Percentiles rank a stretch among this genome's conserved stretches.
These are phyloP conservation scores for Phytophthora uliginosa DNA, from an alignment of 352 stramenopile species.

Conservation along the genomic window DNA sequence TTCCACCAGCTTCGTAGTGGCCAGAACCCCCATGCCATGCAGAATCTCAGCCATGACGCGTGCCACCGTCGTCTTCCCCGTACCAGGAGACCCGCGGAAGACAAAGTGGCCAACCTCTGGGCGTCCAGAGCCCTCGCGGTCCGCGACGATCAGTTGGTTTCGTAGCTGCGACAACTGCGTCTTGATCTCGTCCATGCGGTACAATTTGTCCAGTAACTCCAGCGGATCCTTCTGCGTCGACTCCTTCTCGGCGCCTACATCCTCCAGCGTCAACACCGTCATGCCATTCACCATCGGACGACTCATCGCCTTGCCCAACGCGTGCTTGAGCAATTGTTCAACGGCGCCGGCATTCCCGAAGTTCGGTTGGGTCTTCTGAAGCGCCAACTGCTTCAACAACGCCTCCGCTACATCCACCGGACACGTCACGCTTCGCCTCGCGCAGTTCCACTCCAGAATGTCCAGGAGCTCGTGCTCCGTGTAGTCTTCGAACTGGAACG, in stretches of 20 bases:
- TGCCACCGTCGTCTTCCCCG: slow-evolving; percentile 93
- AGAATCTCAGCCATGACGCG: slow-evolving; percentile 95
- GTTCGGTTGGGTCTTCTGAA: slow-evolving; percentile 79
- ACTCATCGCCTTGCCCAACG: slow-evolving; percentile 68
- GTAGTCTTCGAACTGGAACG: slow-evolving; percentile 96
- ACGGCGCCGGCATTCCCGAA: slow-evolving; percentile 94
- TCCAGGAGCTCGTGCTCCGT: slow-evolving; percentile 85
- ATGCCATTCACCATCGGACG: slow-evolving; percentile 50
- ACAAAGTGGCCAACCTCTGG: slow-evolving; percentile 85
- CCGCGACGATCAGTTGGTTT: slow-evolving; percentile 71
- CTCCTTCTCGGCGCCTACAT: slow-evolving; percentile 50
- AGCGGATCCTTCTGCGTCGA: slow-evolving; percentile 53
- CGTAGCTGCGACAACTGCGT: slow-evolving; percentile 59
- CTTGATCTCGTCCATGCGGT: slow-evolving; percentile 74
- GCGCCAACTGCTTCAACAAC: slow-evolving; percentile 67
- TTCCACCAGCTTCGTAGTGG: slow-evolving; percentile 94
- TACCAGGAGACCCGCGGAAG: slow-evolving; percentile 91
- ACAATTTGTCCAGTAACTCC: slow-evolving; percentile 54
- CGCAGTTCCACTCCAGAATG: slow-evolving; percentile 69
- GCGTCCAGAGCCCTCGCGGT: slow-evolving; percentile 67
- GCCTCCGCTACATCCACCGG: slow-evolving; percentile 61
- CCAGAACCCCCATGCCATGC: slow-evolving; percentile 93
- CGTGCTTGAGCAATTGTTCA: slow-evolving; percentile 83
- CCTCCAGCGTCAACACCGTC: slow-evolving; percentile 57
- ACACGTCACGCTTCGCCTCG: slow-evolving; percentile 59